Evolutionary conservation across 2,329 filamentous ascomycete species (phyloP), one percentile per base, ranked within the genome.

Genomic region (Talaromyces marneffei): DNA sequence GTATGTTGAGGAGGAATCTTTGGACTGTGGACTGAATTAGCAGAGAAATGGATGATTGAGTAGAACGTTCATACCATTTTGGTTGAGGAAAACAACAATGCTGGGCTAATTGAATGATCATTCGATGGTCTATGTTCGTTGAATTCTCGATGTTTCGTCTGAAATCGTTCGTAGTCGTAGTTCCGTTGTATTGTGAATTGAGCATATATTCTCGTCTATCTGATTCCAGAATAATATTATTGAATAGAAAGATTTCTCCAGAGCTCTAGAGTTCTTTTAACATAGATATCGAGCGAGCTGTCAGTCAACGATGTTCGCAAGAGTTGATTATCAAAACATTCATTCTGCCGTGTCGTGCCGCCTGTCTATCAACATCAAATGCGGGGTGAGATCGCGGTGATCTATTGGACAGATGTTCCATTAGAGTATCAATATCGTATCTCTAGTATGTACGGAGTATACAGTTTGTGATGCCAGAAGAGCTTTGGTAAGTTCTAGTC

Each of bases 1-100:
- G 66, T 80, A 73, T 31, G 77, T 79, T 63, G 74, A 69, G 63
- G 79, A 79, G 67, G 79, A 80, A 69, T 81, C 79, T 76, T 79
- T 80, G 68, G 78, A 79, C 79, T 80, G 66, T 27, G 3, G 25
- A n/a, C 3, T 48, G 14, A 50, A 3, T 50, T 18, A 50, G 25
- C 10, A 6, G 33, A 6, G 10, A 10, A 35, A 10, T 1, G n/a
- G 29, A 18, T 2, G 14, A 16, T 14, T 33, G 14, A 5, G n/a
- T 18, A n/a, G 44, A n/a, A n/a, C 14, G 8, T 27, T 18, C 2
- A 2, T 50, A 52, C 48, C 48, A 52, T 52, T 33, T 52, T 52
- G n/a, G 9, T 12, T 35, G 9, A 35, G 10, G n/a, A n/a, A n/a
- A n/a, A n/a, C n/a, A n/a, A 35, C 33, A 35, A 31, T 31, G 4